Evolutionary conservation across 768 basidiomycete species (phyloP), one percentile per base, ranked within the genome.

Genomic region (Rhizopogon vulgaris): DNA sequence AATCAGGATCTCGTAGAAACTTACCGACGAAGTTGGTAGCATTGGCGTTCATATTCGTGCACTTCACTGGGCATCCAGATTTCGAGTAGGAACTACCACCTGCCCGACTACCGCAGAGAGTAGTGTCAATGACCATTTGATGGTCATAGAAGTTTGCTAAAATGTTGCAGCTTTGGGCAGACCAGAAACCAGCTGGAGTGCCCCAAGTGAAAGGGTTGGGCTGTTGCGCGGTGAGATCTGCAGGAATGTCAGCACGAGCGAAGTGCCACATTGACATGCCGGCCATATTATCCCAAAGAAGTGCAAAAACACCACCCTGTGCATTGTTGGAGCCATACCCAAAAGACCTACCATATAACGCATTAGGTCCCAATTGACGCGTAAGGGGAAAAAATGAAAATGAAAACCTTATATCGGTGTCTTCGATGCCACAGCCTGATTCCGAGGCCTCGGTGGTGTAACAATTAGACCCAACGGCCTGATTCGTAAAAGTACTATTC

Each of bases 211-310:
- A 56, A 2, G 82, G 82, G 40, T 75, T 64, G 2, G 80, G 83
- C 4, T 60, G 59, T 51, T 70, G 61, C 17, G 62, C 62, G 6
- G 65, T 67, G 62, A 84, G 78, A 60, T 84, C 80, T 3, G 53
- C 56, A 8, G 83, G 83, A 28, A 84, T 77, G 9, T 71, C 63
- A 17, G 58, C 55, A 18, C 83, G 73, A 6, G 75, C 39, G 67
- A 84, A 84, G 56, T 72, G 74, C 79, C 80, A 84, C 17, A 80
- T 66, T 49, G 69, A 75, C 63, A 84, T 80, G 15, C 80, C 82
- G 0, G 62, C 36, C 4, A 40, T 7, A 38, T 53, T 52, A 41
- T 81, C 74, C 78, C 82, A 83, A n/a, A 76, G 59, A 54, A 82
- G 75, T 1, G 74, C 81, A 52, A 68, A 83, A 22, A 83, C 79